Evolutionary conservation across 1,284 basidiomycete genomes (phyloP), one percentile per base, ranked within the genome.

Genomic region (Ustilago xerochloae): DNA sequence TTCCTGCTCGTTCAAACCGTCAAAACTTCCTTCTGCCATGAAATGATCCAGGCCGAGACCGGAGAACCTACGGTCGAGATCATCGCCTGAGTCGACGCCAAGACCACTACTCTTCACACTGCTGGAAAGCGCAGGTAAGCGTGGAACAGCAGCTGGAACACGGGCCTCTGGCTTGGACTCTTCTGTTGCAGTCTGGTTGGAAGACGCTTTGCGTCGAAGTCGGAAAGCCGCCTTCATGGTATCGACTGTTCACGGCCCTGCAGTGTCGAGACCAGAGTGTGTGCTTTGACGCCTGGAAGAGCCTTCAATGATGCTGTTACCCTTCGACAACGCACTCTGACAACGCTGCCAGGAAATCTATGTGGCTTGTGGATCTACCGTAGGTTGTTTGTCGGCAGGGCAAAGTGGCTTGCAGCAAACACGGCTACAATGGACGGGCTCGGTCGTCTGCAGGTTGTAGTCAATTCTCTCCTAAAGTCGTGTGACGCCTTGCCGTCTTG

Each of bases 211-310:
- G 24, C 61, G 60, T n/a, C 60, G 24, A 3, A 64, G 48, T 36
- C 48, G 49, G 41, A 64, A 64, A n/a, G 63, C 55, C 13, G 62
- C 63, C 33, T 64, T 64, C 63, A 64, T 64, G 8, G 18, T 43
- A 15, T 2, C 15, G 9, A 20, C 16, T 20, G 5, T 6, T 39
- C 15, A 20, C 15, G n/a, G 15, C 16, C 15, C n/a, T 39, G n/a
- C 38, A 15, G 43, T 16, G 22, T 28, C 18, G 41, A 6, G 46
- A 28, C 6, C 4, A 48, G 16, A 29, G 46, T 48, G 28, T 48
- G 46, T 46, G 12, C 2, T 28, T 5, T 5, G n/a, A 18, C 38
- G n/a, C 7, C 38, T 39, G 38, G 38, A 10, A 18, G 38, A 18
- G 12, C 38, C 20, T 29, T 4, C 48, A 20, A 24, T 50, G n/a